phyloP scores from a whole-genome alignment of 2,329 filamentous ascomycete species.

The Hypoxylon sp. region DNA sequence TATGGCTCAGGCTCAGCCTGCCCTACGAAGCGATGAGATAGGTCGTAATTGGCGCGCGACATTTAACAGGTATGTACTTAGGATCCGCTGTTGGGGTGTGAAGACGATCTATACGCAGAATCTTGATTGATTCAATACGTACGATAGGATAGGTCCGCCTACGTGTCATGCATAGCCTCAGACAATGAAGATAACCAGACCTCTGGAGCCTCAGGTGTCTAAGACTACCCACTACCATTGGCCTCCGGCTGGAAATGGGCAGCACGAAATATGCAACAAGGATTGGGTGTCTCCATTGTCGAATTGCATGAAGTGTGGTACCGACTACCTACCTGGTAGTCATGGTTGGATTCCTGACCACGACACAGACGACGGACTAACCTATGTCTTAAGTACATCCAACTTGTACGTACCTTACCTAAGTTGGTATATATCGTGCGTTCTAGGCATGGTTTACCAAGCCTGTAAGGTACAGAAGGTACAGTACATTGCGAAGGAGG shows the following conservation, averaged over 20 bases:
- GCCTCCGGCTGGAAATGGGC: neutral
- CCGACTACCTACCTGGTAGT: neutral
- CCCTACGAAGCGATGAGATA: conserved; percentile 6
- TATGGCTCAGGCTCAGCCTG: conserved; percentile 30
- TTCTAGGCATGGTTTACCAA: neutral
- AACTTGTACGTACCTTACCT: neutral
- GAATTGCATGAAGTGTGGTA: conserved; percentile 4
- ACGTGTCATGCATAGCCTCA: conserved; percentile 5
- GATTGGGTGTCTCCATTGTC: conserved; percentile 20
- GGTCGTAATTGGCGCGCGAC: neutral
- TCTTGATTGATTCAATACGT: neutral
- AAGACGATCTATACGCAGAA: neutral
- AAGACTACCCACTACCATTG: conserved; percentile 1
- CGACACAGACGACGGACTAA: no score
- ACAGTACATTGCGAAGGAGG: conserved; percentile 2
- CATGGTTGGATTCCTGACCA: neutral
- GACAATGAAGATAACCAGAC: conserved; percentile 14
- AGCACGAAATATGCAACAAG: conserved; percentile 15
- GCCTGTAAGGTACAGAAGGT: conserved; percentile 2
- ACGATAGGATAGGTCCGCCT: neutral
- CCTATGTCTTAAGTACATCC: conserved; percentile 5
- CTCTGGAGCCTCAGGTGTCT: conserved; percentile 29
- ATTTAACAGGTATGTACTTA: neutral
- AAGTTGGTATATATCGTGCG: neutral
- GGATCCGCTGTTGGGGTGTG: neutral